These are phyloP conservation scores for Didymosphaeria variabile DNA, from an alignment of 2,329 filamentous ascomycete species.

Conservation along the genomic window DNA sequence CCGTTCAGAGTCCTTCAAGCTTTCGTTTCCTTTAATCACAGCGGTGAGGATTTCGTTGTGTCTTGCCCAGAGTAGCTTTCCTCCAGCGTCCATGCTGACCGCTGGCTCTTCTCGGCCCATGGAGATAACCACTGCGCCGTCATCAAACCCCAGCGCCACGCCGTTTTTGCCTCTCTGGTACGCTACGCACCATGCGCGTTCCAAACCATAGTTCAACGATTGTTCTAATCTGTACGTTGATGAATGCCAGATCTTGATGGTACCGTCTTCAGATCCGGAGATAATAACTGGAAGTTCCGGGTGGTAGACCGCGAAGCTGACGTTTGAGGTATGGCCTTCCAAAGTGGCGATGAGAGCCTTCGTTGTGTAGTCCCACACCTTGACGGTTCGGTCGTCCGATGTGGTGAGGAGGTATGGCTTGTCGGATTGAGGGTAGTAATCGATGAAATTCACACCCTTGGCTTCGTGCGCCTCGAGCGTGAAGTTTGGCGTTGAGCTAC, in stretches of 20 bases:
- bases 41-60: constrained; percentile 95
- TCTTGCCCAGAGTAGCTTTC: constrained; percentile 94
- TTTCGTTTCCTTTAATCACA: constrained; percentile 92
- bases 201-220: constrained; percentile 92
- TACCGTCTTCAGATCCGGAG: constrained; percentile 96
- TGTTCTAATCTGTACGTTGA: constrained; percentile 97
- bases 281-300: constrained; percentile 97
- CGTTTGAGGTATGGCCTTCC: constrained; percentile 97
- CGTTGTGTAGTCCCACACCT: constrained; percentile 99
- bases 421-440: constrained; percentile 77
- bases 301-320: constrained; percentile 98
- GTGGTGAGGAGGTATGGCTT: constrained; percentile 92
- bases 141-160: constrained; percentile 94
- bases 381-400: constrained; percentile 94
- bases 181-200: constrained; percentile 96
- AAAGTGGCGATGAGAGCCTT: constrained; percentile 96
- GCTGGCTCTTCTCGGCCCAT: constrained; percentile 97
- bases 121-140: constrained; percentile 96
- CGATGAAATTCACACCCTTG: constrained; percentile 97
- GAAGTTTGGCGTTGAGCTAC: constrained; percentile 92
- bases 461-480: constrained; percentile 96
- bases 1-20: constrained; percentile 87
- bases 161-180: constrained; percentile 96
- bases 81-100: constrained; percentile 94
- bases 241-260: constrained; percentile 97